Evolutionary conservation across 306 rosid species (phyloP), one percentile per base, ranked within the genome.

Genomic region (Prunus davidiana): DNA sequence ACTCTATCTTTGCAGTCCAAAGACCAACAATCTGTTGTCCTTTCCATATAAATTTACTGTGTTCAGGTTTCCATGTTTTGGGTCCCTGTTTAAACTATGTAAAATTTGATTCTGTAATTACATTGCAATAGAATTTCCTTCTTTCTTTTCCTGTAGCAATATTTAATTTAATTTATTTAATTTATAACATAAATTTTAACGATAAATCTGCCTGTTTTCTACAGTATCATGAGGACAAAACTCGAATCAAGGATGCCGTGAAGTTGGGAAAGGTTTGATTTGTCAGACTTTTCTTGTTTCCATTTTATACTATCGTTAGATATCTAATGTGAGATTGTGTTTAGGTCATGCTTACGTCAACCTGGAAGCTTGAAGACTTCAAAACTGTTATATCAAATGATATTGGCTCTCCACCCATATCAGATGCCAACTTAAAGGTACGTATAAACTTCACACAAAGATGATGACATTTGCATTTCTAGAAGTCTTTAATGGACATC

Each of bases 151-250:
- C 3, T 72, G 27, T 41, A 12, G 15, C 25, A 58, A 72, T 41
- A 22, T 15, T 20, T 9, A 3, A 61, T 0, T 27, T 61, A 2
- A 7, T 2, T 41, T 22, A 16, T 5, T 1, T 19, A 7, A n/a
- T 43, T 32, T 72, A 22, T 57, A 41, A 14, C 10, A 19, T 56
- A 6, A 41, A 66, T 69, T 65, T 46, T 85, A 79, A 77, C 63
- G 51, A 57, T 20, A 43, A 76, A 74, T 74, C 62, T 71, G 22
- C 74, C 9, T 65, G 19, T 77, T 43, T 79, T 71, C 79, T 78
- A 60, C 98, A 93, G 98, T 93, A 86, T 85, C 88, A 77, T 51
- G 92, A 90, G 60, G 98, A 93, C 56, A 93, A 82, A 85, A 77
- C 84, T 72, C 89, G 80, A 81, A 77, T 90, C 77, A 90, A 90